A percentile compares a stretch with the other conserved stretches of the same genome.
Conservation (phyloP, 2,329 filamentous ascomycete species). For the Penicillium brevicompactum region DNA sequence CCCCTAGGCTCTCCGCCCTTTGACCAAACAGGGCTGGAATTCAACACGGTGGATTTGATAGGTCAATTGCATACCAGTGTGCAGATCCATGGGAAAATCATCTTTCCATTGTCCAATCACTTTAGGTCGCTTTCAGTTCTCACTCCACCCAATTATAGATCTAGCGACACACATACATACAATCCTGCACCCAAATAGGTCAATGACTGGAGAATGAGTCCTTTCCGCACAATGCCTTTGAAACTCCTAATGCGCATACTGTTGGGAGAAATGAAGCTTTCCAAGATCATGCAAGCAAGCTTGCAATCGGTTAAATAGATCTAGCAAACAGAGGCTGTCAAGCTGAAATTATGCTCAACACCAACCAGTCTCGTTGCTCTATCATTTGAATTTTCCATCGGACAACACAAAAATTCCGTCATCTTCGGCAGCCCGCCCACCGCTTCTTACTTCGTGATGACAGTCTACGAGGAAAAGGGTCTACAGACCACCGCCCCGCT, state of each 20-base stretch:
- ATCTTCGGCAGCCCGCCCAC: no score
- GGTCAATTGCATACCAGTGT: not conserved
- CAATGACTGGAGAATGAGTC: not conserved
- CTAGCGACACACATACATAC: not conserved
- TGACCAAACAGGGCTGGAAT: not conserved
- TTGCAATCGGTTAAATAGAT: not conserved
- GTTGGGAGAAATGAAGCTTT: not conserved
- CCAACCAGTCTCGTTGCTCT: no score
- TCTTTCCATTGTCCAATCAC: not conserved
- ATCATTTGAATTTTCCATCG: no score
- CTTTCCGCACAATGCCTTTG: not conserved
- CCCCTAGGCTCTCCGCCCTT: not conserved
- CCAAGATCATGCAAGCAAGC: not conserved
- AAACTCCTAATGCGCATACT: not conserved
- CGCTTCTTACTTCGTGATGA: not conserved
- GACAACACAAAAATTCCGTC: no score
- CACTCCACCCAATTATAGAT: not conserved
- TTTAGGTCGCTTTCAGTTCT: not conserved
- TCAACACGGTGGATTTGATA: not conserved
- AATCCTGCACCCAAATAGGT: not conserved
- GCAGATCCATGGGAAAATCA: not conserved
- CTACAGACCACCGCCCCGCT: not conserved
- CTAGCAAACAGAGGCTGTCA: not conserved
- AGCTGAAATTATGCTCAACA: not conserved
- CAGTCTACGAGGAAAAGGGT: not conserved